Base-by-base conservation (phyloP, 306 rosid species). In the Cucurbita moschata region DNA sequence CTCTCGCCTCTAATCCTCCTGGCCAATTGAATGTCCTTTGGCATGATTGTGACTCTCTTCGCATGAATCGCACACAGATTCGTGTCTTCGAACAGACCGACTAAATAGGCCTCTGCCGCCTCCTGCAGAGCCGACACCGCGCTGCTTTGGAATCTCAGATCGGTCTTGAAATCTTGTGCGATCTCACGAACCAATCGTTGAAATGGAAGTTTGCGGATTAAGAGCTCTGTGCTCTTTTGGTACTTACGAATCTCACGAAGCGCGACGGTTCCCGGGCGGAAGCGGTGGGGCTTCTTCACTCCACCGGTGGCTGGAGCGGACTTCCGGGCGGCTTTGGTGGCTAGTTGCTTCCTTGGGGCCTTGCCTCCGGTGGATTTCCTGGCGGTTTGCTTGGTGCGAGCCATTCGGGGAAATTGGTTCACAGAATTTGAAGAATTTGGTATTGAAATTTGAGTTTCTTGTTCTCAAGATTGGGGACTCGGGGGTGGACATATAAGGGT, bases 331-430 rank as follows among this genome's bases (percentile, higher is more conserved):
- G 76, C 76, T 7, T 73, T 73, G 13, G 76, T 73, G 66, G 76
- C 76, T 11, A 73, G n/a, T 23, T 73, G 76, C 42, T 73, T 73
- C 66, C 76, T 73, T 3, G 76, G 76, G 1, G 76, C 76, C 53
- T 73, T 73, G 4, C 76, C 76, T 19, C 76, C 76, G 76, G 76
- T 73, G 3, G 76, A 73, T 46, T 73, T 73, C 26, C 76, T 73
- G 43, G 76, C 76, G 39, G 76, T 73, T 11, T 73, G 76, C 76
- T 73, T 73, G 54, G 76, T 73, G 42, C 76, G 76, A 56, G 76
- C 76, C 76, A 73, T 73, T 73, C 38, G 76, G 39, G 52, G 13
- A 14, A 7, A 40, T 14, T 35, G 44, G 13, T 7, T 4, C 6
- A n/a, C 7, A 5, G 13, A 0, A 5, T 0, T 13, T 2, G 60